Conservation (phyloP, 306 rosid genomes). For the Elaeagnus macrophylla region DNA sequence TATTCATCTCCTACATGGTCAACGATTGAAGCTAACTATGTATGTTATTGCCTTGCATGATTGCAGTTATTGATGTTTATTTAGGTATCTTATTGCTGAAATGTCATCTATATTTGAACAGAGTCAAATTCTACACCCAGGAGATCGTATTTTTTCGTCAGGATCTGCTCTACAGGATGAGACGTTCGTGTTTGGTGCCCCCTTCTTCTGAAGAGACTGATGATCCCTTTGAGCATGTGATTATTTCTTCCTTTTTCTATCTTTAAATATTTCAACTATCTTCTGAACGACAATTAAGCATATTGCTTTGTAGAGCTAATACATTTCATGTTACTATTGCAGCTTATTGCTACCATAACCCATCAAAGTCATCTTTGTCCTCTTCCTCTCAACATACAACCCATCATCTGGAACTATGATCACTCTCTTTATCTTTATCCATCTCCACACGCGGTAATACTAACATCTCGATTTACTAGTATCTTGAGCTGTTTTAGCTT, state of each 20-base stretch:
- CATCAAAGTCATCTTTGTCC: slow-evolving; percentile 99
- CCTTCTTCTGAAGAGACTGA: slow-evolving; percentile 81
- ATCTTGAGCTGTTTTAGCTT: no score
- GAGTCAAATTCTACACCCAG: slow-evolving; percentile 73
- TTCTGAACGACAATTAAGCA: slow-evolving; percentile 3
- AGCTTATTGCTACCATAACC: slow-evolving; percentile 94
- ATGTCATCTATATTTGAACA: slow-evolving; percentile 28
- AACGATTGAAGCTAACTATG: not conserved
- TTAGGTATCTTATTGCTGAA: slow-evolving; percentile 15
- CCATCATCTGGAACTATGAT: slow-evolving; percentile 87
- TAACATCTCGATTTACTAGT: not conserved
- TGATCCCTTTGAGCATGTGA: slow-evolving; percentile 86
- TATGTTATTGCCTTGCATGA: slow-evolving; percentile 8
- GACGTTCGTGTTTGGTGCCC: slow-evolving; percentile 71
- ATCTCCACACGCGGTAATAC: slow-evolving; percentile 78
- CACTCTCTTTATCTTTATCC: slow-evolving; percentile 84
- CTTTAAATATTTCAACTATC: not conserved
- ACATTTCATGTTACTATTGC: slow-evolving; percentile 29
- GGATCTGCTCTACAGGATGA: slow-evolving; percentile 80
- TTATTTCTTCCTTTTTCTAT: slow-evolving; percentile 10
- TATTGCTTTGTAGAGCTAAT: slow-evolving; percentile 15
- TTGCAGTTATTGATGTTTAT: slow-evolving; percentile 8
- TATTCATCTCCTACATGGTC: not conserved
- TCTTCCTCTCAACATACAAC: slow-evolving; percentile 67
- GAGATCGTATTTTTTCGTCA: slow-evolving; percentile 84